phyloP scores from a whole-genome alignment of 108 stramenopile species.

The Fistulifera pelliculosa region DNA sequence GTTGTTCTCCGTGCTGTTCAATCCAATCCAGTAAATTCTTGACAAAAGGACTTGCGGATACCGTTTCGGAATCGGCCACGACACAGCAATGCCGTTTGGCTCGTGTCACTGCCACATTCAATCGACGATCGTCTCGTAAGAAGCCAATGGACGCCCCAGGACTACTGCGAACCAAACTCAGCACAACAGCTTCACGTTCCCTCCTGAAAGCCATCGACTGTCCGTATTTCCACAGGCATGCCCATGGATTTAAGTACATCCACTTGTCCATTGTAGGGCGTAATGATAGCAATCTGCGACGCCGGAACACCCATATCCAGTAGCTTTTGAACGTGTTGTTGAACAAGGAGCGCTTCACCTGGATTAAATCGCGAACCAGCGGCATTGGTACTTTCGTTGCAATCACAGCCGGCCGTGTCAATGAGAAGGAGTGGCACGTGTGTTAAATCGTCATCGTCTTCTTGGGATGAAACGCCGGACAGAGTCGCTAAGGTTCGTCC shows the following conservation, averaged over 20 bases:
- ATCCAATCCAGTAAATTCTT: slow-evolving; percentile 64
- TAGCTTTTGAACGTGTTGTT: slow-evolving; percentile 62
- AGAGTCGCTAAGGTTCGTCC: slow-evolving; percentile 41
- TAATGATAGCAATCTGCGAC: slow-evolving; percentile 89
- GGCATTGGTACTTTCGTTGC: slow-evolving; percentile 65
- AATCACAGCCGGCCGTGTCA: slow-evolving; percentile 92
- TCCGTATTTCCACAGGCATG: slow-evolving; percentile 79
- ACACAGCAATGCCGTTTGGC: slow-evolving; percentile 80
- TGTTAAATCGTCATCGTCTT: slow-evolving; percentile 10
- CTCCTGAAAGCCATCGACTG: slow-evolving; percentile 98
- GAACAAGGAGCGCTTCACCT: slow-evolving; percentile 71
- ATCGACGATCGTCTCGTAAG: slow-evolving; percentile 84
- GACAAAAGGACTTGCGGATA: slow-evolving; percentile 59
- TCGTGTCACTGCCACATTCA: slow-evolving; percentile 77
- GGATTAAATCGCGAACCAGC: slow-evolving; percentile 77
- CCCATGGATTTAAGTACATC: slow-evolving; percentile 56
- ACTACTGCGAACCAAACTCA: slow-evolving; percentile 91
- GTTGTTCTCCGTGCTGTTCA: slow-evolving; percentile 63
- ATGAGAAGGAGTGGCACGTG: slow-evolving; percentile 59
- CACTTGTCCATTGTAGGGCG: slow-evolving; percentile 99
- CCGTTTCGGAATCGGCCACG: slow-evolving; percentile 81
- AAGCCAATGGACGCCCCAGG: slow-evolving; percentile 87
- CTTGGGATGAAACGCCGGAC: not conserved
- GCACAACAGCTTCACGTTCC: slow-evolving; percentile 95
- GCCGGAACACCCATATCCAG: slow-evolving; percentile 52